These are phyloP conservation scores for Aspergillus nanangensis DNA, from an alignment of 495 filamentous ascomycete species.

Conservation along the genomic window DNA sequence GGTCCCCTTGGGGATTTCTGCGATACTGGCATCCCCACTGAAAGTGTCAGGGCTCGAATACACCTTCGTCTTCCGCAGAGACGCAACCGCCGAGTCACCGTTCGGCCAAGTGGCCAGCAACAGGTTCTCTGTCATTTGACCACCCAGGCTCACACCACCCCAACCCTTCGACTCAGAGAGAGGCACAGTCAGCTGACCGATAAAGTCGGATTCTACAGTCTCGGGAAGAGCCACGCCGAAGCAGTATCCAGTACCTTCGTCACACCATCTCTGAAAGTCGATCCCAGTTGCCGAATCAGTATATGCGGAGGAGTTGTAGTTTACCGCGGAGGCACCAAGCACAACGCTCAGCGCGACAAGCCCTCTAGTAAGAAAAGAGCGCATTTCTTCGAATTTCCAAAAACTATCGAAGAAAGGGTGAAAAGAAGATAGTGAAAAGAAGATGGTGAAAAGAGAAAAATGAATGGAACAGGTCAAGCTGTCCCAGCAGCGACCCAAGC, in stretches of 20 bases:
- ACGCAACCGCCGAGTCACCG: slow-evolving; percentile 23
- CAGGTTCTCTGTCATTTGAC: slow-evolving; percentile 32
- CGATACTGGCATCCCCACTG: slow-evolving; percentile 17
- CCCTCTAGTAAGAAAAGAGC: slow-evolving; percentile 6
- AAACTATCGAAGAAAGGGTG: not conserved
- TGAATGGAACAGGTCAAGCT: slow-evolving; percentile 7
- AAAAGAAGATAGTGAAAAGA: not conserved
- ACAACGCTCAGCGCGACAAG: slow-evolving; percentile 9
- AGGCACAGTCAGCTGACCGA: slow-evolving; percentile 30
- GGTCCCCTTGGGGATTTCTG: slow-evolving; percentile 28
- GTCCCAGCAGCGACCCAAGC: slow-evolving; percentile 13
- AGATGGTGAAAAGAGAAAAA: not conserved
- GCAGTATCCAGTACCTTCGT: slow-evolving; percentile 22
- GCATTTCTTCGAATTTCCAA: slow-evolving; percentile 8
- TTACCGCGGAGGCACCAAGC: slow-evolving; percentile 7
- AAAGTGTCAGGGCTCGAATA: slow-evolving; percentile 17
- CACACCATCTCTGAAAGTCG: slow-evolving; percentile 27
- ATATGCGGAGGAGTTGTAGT: slow-evolving; percentile 20
- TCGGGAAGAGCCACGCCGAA: slow-evolving; percentile 34
- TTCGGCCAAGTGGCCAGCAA: slow-evolving; percentile 34
- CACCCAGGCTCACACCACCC: slow-evolving; percentile 25
- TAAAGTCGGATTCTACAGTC: slow-evolving; percentile 27
- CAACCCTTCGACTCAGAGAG: slow-evolving; percentile 18
- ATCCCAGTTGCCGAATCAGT: slow-evolving; percentile 34
- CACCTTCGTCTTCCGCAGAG: slow-evolving; percentile 27